These are phyloP conservation scores for Trametes sp. DNA, from an alignment of 1,284 basidiomycete genomes.

Conservation along the genomic window DNA sequence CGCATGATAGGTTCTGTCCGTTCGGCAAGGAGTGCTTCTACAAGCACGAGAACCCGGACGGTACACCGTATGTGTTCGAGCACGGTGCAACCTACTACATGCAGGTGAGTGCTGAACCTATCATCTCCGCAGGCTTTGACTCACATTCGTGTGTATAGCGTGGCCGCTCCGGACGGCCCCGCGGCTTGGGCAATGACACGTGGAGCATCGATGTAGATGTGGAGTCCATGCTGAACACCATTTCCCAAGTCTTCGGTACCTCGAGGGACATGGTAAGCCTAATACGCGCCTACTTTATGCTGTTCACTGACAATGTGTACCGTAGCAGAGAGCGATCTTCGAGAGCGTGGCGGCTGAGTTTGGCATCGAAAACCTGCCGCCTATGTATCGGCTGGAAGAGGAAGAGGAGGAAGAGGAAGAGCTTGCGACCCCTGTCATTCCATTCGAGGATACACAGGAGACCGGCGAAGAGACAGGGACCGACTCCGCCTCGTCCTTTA, in stretches of 20 bases:
- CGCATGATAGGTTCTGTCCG: slow-evolving; percentile 63
- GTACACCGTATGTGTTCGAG: slow-evolving; percentile 61
- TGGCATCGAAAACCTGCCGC: background rate
- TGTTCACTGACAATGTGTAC: background rate
- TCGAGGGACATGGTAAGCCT: slow-evolving; percentile 6
- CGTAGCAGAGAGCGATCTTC: background rate
- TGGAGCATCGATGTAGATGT: slow-evolving; percentile 3
- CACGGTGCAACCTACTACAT: slow-evolving; percentile 63
- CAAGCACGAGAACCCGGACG: slow-evolving; percentile 69
- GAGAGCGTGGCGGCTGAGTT: slow-evolving; percentile 4
- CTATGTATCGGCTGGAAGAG: slow-evolving; percentile 17
- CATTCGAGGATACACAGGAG: background rate
- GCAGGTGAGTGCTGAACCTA: slow-evolving; percentile 43
- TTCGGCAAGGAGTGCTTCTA: slow-evolving; percentile 83
- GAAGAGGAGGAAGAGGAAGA: slow-evolving; percentile 11
- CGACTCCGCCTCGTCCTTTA: background rate
- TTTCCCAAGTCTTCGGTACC: slow-evolving; percentile 13
- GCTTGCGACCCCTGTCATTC: no score
- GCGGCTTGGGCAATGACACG: background rate
- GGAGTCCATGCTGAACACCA: slow-evolving; percentile 16
- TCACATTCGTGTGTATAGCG: background rate
- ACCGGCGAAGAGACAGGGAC: background rate
- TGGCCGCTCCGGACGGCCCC: slow-evolving; percentile 11
- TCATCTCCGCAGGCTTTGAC: background rate
- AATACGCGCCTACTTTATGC: background rate